A percentile compares a stretch with the other conserved stretches of the same genome.
Evolutionary conservation across 208 protist species (phyloP).

Genomic region (Leishmania major): DNA sequence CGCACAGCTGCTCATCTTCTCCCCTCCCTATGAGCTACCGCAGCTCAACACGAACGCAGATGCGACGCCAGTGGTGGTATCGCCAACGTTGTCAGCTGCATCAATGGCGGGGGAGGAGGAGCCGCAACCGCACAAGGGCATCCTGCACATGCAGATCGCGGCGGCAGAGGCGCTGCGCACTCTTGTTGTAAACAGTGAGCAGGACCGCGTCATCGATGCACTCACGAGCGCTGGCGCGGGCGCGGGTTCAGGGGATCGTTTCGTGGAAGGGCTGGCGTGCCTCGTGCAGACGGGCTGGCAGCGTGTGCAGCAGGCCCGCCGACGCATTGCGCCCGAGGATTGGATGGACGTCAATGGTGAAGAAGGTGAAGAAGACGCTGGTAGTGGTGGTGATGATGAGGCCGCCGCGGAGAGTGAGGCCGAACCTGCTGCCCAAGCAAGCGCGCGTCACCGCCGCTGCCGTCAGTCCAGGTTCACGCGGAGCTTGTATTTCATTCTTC

Average conservation of each 20-base stretch:
- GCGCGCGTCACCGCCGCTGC: background rate
- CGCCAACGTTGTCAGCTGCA: background rate
- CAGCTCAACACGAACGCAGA: background rate
- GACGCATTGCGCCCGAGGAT: slow-evolving; percentile 21
- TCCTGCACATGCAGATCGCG: slow-evolving; percentile 56
- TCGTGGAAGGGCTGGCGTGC: slow-evolving; percentile 35
- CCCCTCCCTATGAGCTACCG: slow-evolving; percentile 6
- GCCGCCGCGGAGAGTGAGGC: background rate
- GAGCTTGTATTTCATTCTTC: slow-evolving; percentile 40
- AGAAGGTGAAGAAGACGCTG: slow-evolving; percentile 1
- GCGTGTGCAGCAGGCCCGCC: slow-evolving; percentile 35
- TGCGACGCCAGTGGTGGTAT: background rate
- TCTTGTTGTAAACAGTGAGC: slow-evolving; percentile 57
- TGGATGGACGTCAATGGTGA: slow-evolving; percentile 25
- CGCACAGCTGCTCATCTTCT: slow-evolving; percentile 47
- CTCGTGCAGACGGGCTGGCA: slow-evolving; percentile 42
- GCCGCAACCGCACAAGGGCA: slow-evolving; percentile 31
- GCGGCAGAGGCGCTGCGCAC: slow-evolving; percentile 67
- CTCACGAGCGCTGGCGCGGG: slow-evolving; percentile 27
- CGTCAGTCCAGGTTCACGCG: slow-evolving; percentile 7
- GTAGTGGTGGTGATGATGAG: background rate
- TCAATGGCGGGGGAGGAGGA: background rate
- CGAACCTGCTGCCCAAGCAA: background rate
- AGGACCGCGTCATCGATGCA: slow-evolving; percentile 61
- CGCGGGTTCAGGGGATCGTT: slow-evolving; percentile 12